phyloP scores from a whole-genome alignment of 2,329 filamentous ascomycete genomes.

The Verticillium nonalfalfae region DNA sequence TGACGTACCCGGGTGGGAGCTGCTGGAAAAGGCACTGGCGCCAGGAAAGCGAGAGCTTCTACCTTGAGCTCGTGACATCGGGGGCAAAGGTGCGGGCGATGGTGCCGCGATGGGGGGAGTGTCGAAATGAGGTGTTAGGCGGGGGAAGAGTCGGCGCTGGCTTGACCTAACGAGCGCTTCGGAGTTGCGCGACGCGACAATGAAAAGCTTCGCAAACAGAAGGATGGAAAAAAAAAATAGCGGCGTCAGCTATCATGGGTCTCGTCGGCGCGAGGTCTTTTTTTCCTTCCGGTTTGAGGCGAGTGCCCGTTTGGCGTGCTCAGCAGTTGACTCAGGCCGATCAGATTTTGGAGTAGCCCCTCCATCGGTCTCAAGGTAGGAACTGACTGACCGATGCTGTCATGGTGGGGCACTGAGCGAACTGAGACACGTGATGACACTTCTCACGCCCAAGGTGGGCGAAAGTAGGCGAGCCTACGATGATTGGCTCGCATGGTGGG shows the following conservation, averaged over 20 bases:
- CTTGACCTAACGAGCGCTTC: neutral
- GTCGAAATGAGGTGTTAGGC: neutral
- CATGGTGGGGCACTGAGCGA: neutral
- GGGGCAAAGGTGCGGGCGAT: neutral
- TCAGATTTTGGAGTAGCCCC: neutral
- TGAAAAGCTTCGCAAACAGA: neutral
- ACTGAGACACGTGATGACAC: slow-evolving; percentile 15
- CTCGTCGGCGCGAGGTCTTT: neutral
- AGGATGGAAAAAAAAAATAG: neutral
- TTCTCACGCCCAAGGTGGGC: slow-evolving; percentile 9
- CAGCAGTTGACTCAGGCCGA: slow-evolving; percentile 3
- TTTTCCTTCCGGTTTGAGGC: neutral
- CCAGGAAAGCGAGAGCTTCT: slow-evolving; percentile 7
- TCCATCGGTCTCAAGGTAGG: neutral
- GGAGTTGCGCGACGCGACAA: neutral
- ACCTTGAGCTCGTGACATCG: slow-evolving; percentile 10
- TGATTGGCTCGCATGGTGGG: neutral
- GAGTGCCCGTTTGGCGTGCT: neutral
- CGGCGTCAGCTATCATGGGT: neutral
- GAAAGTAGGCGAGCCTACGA: neutral
- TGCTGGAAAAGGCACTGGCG: slow-evolving; percentile 7
- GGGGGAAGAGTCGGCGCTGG: neutral
- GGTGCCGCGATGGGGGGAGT: neutral
- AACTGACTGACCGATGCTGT: slow-evolving; percentile 1
- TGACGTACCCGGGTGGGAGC: neutral